phyloP scores from a whole-genome alignment of 164 flowering plant species.

The Tinospora cordifolia region DNA sequence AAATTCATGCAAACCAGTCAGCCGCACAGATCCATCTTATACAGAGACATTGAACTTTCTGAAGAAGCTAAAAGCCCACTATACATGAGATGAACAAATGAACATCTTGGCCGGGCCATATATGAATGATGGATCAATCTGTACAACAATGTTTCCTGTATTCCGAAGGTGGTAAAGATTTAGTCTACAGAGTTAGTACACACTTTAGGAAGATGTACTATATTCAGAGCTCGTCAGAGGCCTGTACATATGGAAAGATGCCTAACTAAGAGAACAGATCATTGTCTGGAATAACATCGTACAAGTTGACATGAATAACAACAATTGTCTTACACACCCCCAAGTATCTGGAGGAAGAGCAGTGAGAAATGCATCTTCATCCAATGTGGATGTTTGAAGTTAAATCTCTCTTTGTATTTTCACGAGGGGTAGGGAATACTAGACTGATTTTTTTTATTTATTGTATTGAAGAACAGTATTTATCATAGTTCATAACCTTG shows the following conservation, averaged over 20 bases:
- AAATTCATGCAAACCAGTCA: slow-evolving; percentile 93
- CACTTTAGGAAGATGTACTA: neutral
- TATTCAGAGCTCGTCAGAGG: too few relatives aligned
- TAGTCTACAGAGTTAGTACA: neutral
- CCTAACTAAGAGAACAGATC: neutral
- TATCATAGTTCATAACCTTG: too few relatives aligned
- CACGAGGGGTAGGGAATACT: neutral
- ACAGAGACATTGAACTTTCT: slow-evolving; percentile 61
- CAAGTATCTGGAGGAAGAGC: neutral
- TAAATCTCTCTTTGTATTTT: neutral
- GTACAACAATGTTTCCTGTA: neutral
- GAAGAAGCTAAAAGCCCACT: slow-evolving; percentile 46
- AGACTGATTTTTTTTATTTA: neutral
- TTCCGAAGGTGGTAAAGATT: neutral
- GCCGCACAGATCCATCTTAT: slow-evolving; percentile 78
- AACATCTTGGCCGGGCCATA: neutral
- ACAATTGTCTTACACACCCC: neutral
- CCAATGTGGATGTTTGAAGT: neutral
- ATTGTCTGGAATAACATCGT: neutral
- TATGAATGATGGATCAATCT: neutral
- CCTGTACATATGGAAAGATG: neutral
- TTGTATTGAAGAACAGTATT: too few relatives aligned
- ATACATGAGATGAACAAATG: slow-evolving; percentile 7
- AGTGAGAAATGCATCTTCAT: too few relatives aligned
- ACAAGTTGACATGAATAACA: neutral